Conservation (phyloP, 225 moss, liverwort and hornwort species). For the Physcomitrellopsis africana region DNA sequence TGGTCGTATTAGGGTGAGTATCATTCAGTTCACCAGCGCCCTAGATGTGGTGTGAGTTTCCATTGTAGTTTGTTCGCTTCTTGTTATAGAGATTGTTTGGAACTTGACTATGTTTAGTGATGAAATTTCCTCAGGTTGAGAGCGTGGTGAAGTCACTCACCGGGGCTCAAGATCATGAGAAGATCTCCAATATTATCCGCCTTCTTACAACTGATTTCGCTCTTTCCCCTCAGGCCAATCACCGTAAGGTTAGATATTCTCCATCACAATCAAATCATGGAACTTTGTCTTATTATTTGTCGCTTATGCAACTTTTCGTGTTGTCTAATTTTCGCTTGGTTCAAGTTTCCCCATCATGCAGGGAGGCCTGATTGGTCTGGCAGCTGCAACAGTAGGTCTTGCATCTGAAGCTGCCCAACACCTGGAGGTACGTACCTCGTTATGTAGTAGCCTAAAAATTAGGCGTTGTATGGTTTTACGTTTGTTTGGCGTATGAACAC, state of each 20-base stretch:
- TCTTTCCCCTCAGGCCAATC: slow-evolving; percentile 72
- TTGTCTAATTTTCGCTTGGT: slow-evolving; percentile 18
- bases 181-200: slow-evolving; percentile 66
- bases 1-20: background rate
- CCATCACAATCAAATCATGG: background rate
- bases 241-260: slow-evolving; percentile 72
- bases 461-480: background rate
- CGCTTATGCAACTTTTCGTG: no score
- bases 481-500: background rate
- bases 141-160: slow-evolving; percentile 68
- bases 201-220: slow-evolving; percentile 70
- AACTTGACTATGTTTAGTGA: slow-evolving; percentile 7
- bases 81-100: background rate
- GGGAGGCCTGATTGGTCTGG: slow-evolving; percentile 62
- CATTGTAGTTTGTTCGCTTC: background rate
- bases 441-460: background rate
- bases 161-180: slow-evolving; percentile 77
- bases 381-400: slow-evolving; percentile 63
- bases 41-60: background rate
- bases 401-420: slow-evolving; percentile 56
- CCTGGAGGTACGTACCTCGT: slow-evolving; percentile 37
- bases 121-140: slow-evolving; percentile 64
- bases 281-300: background rate
- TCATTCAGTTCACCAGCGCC: background rate
- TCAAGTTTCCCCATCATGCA: slow-evolving; percentile 17